Evolutionary conservation across 2,329 filamentous ascomycete genomes (phyloP).

Genomic region (Simplicillium aogashimaense): DNA sequence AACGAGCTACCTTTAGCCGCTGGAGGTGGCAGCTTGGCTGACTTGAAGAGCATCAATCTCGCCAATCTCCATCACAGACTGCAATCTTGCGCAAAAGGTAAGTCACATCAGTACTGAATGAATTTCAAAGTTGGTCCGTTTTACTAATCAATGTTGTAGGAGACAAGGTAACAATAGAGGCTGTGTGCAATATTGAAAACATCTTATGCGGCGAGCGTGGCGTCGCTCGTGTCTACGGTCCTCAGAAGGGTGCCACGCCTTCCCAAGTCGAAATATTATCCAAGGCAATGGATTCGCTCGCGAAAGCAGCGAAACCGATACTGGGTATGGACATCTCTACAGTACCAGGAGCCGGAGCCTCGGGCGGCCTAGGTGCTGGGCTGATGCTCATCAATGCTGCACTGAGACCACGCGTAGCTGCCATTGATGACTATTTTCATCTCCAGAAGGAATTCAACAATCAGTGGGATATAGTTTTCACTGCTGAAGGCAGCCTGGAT

Average conservation of each 20-base stretch:
- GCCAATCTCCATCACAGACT: not conserved
- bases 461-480: slow-evolving; percentile 37
- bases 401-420: slow-evolving; percentile 35
- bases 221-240: slow-evolving; percentile 39
- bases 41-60: not conserved
- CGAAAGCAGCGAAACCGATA: slow-evolving; percentile 20
- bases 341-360: slow-evolving; percentile 37
- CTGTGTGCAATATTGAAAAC: slow-evolving; percentile 41
- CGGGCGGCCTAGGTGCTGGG: slow-evolving; percentile 41
- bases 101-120: no score
- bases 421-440: slow-evolving; percentile 39
- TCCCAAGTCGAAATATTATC: slow-evolving; percentile 31
- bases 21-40: slow-evolving; percentile 20
- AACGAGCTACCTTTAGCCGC: slow-evolving; percentile 23
- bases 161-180: slow-evolving; percentile 30
- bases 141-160: no score
- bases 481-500: slow-evolving; percentile 42
- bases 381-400: slow-evolving; percentile 34
- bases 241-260: slow-evolving; percentile 38
- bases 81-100: slow-evolving; percentile 22
- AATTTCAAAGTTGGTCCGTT: no score
- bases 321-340: slow-evolving; percentile 24
- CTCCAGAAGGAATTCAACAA: slow-evolving; percentile 33
- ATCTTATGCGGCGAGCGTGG: slow-evolving; percentile 36
- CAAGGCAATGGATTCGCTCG: slow-evolving; percentile 29